Evolutionary conservation across 1,284 basidiomycete genomes (phyloP), one percentile per base, ranked within the genome.

Genomic region (Cutaneotrichosporon cutaneum): DNA sequence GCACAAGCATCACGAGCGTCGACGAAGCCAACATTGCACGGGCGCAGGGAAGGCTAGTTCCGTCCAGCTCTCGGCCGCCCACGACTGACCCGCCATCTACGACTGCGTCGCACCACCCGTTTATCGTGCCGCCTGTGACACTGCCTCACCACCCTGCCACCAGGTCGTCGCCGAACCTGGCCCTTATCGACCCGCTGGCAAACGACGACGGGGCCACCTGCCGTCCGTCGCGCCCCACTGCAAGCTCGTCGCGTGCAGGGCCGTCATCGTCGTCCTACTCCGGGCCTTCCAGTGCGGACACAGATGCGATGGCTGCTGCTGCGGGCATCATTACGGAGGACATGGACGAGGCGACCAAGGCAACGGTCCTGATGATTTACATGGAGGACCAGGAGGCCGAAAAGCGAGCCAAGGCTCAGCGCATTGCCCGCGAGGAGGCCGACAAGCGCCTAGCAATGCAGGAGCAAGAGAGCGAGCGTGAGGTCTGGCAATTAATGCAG

Each of bases 381-480:
- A 56, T 66, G 18, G 73, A 77, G 60, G 74, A 76, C n/a, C 67
- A 72, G 18, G 72, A 76, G 47, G 54, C 65, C 30, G 60, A 56
- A 4, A 65, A 66, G 44, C 61, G 64, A n/a, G 9, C 22, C 18
- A 59, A 73, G 26, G 45, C 21, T 4, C 45, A 48, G 10, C 45
- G 45, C 45, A 22, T 24, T 14, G 65, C 66, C 48, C 39, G 44
- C 4, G 44, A 60, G 1, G 8, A 21, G 22, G 69, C 68, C 39
- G 78, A 80, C 58, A 70, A 73, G 56, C 67, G 70, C 47, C 57
- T 77, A 2, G 78, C 78, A 2, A 62, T 73, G 54, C 66, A 68
- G 44, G 75, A 76, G 53, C 78, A 80, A 64, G 73, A 76, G 54
- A 69, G 67, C 35, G 78, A 80, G 60, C 70, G 76, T 45, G 75